Evolutionary conservation across 139 green algal genomes (phyloP), one percentile per base, ranked within the genome.

Genomic region (Closterium sp.): DNA sequence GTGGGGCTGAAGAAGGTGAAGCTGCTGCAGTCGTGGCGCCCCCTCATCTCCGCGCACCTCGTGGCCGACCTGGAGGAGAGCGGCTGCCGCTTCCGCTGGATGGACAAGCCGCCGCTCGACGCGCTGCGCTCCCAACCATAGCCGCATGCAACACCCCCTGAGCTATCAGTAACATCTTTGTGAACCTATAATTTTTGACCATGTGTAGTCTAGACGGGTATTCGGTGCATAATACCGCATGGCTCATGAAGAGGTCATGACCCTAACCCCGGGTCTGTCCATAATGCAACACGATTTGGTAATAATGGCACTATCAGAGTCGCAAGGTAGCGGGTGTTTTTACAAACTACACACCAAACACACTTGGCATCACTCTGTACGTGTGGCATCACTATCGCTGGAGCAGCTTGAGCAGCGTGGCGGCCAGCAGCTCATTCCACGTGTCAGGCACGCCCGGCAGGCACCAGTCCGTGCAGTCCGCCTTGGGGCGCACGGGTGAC

Each of bases 381-480:
- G n/a, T n/a, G n/a, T n/a, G n/a, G n/a, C n/a, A 16, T 76, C 55
- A 76, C 16, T 87, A 19, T 16, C 33, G 33, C 16, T 87, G 12
- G 1, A 35, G 87, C 1, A 90, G 86, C 12, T 85, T 33, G 1
- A 91, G 33, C 23, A 91, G 84, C 81, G 84, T 87, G n/a, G 88
- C 88, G 12, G 83, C 19, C 16, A 93, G 34, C 25, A 92, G 25
- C 23, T 93, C 87, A 30, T 93, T 93, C 90, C 90, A 93, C 33
- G 86, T 86, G 86, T 93, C 90, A 12, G 90, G 90, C 64, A 93
- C 86, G 55, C 90, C 90, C 0, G 90, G 90, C 32, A 93, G 66
- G 86, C 90, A 93, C 90, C 90, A 93, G 66, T 92, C 16, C 16
- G 23, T 85, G 90, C 90, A 93, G 34, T 93, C 90, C 28, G 85